Evolutionary conservation across 805 yeast species (phyloP).

Genomic region (Yarrowia sp.): DNA sequence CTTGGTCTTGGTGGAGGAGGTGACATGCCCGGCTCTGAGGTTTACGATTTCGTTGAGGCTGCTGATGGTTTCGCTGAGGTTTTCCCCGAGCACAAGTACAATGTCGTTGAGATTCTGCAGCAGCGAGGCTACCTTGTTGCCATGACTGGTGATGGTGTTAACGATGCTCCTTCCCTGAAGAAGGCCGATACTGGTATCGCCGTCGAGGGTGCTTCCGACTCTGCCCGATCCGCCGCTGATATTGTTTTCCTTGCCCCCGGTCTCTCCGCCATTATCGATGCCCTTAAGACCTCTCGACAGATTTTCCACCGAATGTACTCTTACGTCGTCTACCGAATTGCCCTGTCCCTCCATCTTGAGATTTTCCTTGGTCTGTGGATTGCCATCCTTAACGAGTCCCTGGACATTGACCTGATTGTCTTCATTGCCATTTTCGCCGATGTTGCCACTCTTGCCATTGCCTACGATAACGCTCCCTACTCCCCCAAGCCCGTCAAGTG

Average conservation of each 20-base stretch:
- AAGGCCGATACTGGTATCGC: conserved; percentile 92
- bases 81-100: conserved; percentile 72
- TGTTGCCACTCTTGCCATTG: conserved; percentile 81
- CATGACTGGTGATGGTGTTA: conserved; percentile 76
- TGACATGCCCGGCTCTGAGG: conserved; percentile 69
- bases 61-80: conserved; percentile 93
- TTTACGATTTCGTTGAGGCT: conserved; percentile 74
- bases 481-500: conserved; percentile 93
- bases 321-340: conserved; percentile 97
- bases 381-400: conserved; percentile 85
- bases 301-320: conserved; percentile 99
- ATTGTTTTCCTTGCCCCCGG: conserved; percentile 63
- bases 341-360: conserved; percentile 92
- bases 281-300: conserved; percentile 88
- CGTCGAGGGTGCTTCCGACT: conserved; percentile 57
- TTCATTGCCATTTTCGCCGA: conserved; percentile 95
- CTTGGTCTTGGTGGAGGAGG: conserved; percentile 85
- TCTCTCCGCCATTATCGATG: conserved; percentile 67
- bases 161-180: conserved; percentile 72
- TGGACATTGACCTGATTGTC: conserved; percentile 89
- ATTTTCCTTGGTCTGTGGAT: conserved; percentile 95
- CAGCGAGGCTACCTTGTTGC: conserved; percentile 70
- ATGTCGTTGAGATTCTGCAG: conserved; percentile 69
- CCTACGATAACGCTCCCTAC: conserved; percentile 93
- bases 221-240: conserved; percentile 57